Evolutionary conservation across 2,329 filamentous ascomycete species (phyloP).

Genomic region (Tolypocladium amazonense): DNA sequence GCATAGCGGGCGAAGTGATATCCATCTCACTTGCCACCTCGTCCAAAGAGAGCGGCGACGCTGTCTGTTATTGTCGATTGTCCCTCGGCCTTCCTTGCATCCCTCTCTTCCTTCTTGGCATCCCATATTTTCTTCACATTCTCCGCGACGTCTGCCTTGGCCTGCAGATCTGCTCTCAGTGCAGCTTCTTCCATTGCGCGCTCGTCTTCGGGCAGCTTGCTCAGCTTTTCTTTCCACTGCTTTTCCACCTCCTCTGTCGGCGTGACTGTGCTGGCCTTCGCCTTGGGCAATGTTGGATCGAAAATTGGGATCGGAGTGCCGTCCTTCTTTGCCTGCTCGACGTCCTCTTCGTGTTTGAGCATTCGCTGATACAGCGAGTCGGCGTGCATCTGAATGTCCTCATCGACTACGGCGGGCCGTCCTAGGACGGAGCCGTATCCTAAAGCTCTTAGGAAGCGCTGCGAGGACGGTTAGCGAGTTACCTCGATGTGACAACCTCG

Average conservation of each 20-base stretch:
- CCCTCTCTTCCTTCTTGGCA: slow-evolving; percentile 45
- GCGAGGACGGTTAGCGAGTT: neutral
- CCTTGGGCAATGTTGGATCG: slow-evolving; percentile 39
- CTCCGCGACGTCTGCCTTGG: slow-evolving; percentile 48
- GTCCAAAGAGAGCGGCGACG: slow-evolving; percentile 17
- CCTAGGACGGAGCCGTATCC: slow-evolving; percentile 69
- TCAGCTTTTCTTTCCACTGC: slow-evolving; percentile 42
- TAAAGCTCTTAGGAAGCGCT: slow-evolving; percentile 82
- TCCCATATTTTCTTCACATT: slow-evolving; percentile 44
- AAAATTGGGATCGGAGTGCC: slow-evolving; percentile 50
- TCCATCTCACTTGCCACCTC: slow-evolving; percentile 13
- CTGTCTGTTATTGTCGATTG: slow-evolving; percentile 19
- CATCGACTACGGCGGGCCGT: slow-evolving; percentile 58
- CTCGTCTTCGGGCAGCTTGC: slow-evolving; percentile 47
- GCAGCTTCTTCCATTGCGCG: slow-evolving; percentile 53
- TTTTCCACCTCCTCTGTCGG: slow-evolving; percentile 37
- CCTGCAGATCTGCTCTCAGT: slow-evolving; percentile 49
- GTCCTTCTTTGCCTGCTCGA: slow-evolving; percentile 57
- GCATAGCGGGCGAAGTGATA: too few species aligned
- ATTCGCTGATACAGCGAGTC: slow-evolving; percentile 84
- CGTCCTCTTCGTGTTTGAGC: slow-evolving; percentile 66
- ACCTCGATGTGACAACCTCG: neutral
- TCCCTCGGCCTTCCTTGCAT: slow-evolving; percentile 26
- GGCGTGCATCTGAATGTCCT: slow-evolving; percentile 91
- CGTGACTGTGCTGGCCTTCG: slow-evolving; percentile 11